These are phyloP conservation scores for Penicillium psychrosexuale DNA, from an alignment of 2,329 filamentous ascomycete species.

Conservation along the genomic window DNA sequence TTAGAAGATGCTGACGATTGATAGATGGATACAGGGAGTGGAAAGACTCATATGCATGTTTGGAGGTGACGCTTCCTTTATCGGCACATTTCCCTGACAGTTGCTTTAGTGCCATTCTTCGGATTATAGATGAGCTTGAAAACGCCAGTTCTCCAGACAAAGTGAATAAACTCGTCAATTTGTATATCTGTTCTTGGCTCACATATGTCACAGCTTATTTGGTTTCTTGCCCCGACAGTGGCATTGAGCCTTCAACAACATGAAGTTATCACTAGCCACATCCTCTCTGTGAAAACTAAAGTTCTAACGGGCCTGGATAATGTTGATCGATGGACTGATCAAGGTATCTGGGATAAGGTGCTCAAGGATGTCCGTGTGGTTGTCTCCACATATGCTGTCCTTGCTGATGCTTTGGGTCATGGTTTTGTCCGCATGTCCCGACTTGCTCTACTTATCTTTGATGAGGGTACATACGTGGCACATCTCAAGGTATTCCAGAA, in stretches of 20 bases:
- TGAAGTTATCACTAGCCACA: constrained; percentile 57
- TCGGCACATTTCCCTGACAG: background rate
- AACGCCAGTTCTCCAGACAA: constrained; percentile 49
- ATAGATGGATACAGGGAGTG: constrained; percentile 76
- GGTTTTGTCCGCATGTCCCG: constrained; percentile 65
- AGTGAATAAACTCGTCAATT: constrained; percentile 40
- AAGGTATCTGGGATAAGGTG: constrained; percentile 64
- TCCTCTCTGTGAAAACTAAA: constrained; percentile 57
- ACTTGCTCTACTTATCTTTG: constrained; percentile 71
- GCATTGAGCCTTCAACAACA: constrained; percentile 65
- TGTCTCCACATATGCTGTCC: constrained; percentile 71
- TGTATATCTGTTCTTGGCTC: background rate
- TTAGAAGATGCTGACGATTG: background rate
- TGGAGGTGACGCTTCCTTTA: background rate
- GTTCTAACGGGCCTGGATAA: constrained; percentile 66
- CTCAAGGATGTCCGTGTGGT: constrained; percentile 66
- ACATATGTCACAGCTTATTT: constrained; percentile 48
- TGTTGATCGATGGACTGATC: constrained; percentile 69
- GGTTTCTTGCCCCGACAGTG: constrained; percentile 72
- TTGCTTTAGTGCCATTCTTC: constrained; percentile 58
- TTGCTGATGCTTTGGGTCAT: constrained; percentile 71
- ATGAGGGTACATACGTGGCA: constrained; percentile 64
- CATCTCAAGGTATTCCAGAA: background rate
- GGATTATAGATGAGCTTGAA: constrained; percentile 64
- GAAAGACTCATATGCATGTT: constrained; percentile 72